These are phyloP conservation scores for Lepiota brunneoincarnata DNA, from an alignment of 768 basidiomycete species.

Conservation along the genomic window DNA sequence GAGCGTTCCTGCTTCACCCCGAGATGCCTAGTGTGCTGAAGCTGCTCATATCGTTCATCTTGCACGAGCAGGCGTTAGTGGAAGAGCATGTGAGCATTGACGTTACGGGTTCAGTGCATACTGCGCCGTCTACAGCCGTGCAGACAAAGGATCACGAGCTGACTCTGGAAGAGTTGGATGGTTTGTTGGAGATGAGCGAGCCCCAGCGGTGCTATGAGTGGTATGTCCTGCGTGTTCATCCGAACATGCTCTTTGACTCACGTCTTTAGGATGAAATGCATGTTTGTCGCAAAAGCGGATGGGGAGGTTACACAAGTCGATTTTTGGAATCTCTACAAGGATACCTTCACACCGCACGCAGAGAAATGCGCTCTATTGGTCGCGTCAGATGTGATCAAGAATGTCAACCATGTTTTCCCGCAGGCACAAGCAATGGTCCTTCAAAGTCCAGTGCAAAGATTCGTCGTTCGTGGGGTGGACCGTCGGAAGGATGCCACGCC, in stretches of 20 bases:
- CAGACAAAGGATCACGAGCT: conserved; percentile 60
- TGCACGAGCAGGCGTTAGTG: conserved; percentile 58
- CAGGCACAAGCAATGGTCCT: conserved; percentile 87
- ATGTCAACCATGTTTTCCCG: conserved; percentile 82
- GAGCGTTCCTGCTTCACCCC: conserved; percentile 69
- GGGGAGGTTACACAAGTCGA: conserved; percentile 90
- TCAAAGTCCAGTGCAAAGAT: conserved; percentile 66
- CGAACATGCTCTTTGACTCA: not conserved
- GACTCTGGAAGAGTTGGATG: conserved; percentile 65
- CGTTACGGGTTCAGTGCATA: conserved; percentile 56
- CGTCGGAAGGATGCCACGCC: conserved; percentile 56
- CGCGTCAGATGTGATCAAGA: conserved; percentile 94
- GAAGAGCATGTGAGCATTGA: conserved; percentile 66
- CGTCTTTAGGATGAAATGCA: conserved; percentile 78
- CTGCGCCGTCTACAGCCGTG: conserved; percentile 50
- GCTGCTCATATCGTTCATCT: conserved; percentile 62
- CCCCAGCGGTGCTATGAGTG: conserved; percentile 84
- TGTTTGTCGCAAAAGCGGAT: conserved; percentile 74
- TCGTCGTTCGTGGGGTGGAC: conserved; percentile 86
- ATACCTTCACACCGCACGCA: conserved; percentile 64
- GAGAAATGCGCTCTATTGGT: conserved; percentile 63
- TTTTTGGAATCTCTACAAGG: conserved; percentile 93
- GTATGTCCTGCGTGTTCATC: conserved; percentile 33
- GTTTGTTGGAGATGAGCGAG: conserved; percentile 55
- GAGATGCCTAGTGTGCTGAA: conserved; percentile 70